Conservation (phyloP, 352 stramenopile genomes). For the Elongisporangium prolatum region DNA sequence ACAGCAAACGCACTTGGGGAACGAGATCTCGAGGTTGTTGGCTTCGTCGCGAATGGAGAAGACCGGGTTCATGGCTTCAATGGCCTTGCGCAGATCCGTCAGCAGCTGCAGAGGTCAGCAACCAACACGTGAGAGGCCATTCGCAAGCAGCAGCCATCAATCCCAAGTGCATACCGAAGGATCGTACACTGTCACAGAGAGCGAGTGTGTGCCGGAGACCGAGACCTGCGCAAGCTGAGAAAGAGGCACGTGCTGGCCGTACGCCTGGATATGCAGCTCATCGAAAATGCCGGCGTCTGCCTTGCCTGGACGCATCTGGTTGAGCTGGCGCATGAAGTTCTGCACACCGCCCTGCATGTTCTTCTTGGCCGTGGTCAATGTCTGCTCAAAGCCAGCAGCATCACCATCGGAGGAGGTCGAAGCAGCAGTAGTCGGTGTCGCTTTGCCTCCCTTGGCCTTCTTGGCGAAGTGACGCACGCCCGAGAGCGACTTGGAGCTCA, state of each 20-base stretch:
- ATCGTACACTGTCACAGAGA: slow-evolving; percentile 78
- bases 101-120: slow-evolving; percentile 34
- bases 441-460: slow-evolving; percentile 50
- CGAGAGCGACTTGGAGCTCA: background rate
- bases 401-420: slow-evolving; percentile 14
- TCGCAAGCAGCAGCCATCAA: background rate
- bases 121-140: background rate
- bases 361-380: slow-evolving; percentile 61
- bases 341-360: slow-evolving; percentile 79
- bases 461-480: slow-evolving; percentile 55
- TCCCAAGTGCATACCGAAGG: slow-evolving; percentile 41
- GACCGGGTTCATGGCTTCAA: slow-evolving; percentile 72
- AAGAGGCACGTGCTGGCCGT: slow-evolving; percentile 72
- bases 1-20: slow-evolving; percentile 78
- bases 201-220: slow-evolving; percentile 50
- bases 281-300: slow-evolving; percentile 82
- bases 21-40: slow-evolving; percentile 65
- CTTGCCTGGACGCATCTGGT: slow-evolving; percentile 74
- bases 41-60: slow-evolving; percentile 70
- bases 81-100: slow-evolving; percentile 62
- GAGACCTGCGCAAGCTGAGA: slow-evolving; percentile 76
- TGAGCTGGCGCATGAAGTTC: slow-evolving; percentile 68
- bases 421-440: slow-evolving; percentile 3
- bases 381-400: slow-evolving; percentile 14
- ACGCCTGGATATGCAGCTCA: slow-evolving; percentile 72